Evolutionary conservation across 768 basidiomycete species (phyloP).

Genomic region (Lactarius quietus): DNA sequence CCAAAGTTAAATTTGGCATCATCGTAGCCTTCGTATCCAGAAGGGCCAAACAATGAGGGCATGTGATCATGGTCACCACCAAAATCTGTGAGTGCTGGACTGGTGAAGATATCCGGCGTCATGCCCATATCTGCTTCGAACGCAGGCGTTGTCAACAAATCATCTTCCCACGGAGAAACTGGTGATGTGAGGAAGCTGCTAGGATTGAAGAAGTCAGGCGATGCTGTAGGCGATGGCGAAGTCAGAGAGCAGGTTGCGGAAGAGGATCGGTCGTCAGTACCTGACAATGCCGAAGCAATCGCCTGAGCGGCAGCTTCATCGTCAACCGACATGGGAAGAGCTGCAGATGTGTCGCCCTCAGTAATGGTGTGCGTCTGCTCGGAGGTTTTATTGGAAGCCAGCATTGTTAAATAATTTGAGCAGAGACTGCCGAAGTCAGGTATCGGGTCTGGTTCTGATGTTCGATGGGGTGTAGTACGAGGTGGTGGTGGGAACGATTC

Average conservation of each 20-base stretch:
- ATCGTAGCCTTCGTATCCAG: conserved; percentile 17
- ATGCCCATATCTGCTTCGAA: conserved; percentile 35
- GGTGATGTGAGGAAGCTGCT: conserved; percentile 47
- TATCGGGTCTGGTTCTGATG: conserved; percentile 35
- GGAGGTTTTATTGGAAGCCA: conserved; percentile 45
- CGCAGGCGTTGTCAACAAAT: conserved; percentile 44
- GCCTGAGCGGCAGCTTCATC: conserved; percentile 23
- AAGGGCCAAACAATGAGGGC: conserved; percentile 27
- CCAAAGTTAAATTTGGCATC: conserved; percentile 13
- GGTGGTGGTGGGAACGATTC: conserved; percentile 66
- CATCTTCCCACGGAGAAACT: conserved; percentile 46
- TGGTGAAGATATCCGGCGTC: conserved; percentile 40
- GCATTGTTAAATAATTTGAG: conserved; percentile 67
- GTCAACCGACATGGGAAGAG: conserved; percentile 17
- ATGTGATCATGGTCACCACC: conserved; percentile 36
- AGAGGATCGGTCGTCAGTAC: background rate
- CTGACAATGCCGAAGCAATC: conserved; percentile 22
- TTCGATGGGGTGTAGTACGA: conserved; percentile 49
- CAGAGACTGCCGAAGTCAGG: conserved; percentile 50
- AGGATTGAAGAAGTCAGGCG: conserved; percentile 41
- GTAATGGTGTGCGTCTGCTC: conserved; percentile 34
- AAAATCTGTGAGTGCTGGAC: conserved; percentile 39
- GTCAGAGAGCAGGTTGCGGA: background rate
- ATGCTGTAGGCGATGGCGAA: conserved; percentile 29
- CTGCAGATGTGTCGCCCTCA: conserved; percentile 26